phyloP scores from a whole-genome alignment of 106 monocot genomes.

The Agapanthus africanus region DNA sequence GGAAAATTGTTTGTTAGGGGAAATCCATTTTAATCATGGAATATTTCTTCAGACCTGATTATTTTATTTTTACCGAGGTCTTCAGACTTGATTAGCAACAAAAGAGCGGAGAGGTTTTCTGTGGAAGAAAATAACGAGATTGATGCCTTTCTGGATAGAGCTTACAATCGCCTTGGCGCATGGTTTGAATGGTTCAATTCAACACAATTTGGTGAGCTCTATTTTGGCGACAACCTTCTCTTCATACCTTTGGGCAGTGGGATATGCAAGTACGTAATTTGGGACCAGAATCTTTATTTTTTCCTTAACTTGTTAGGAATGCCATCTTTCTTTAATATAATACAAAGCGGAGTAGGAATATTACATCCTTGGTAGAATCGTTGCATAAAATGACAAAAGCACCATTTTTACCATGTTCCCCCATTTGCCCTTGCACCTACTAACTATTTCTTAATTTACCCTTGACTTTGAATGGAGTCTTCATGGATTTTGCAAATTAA shows the following conservation, averaged over 20 bases:
- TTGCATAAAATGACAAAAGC: no score
- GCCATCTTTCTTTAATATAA: no score
- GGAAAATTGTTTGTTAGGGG: background rate
- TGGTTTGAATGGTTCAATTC: conserved; percentile 96
- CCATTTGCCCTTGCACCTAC: no score
- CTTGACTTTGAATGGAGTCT: no score
- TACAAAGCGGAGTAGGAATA: no score
- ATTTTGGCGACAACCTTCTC: background rate
- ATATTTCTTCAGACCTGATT: no score
- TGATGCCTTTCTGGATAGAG: conserved; percentile 59
- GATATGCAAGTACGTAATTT: background rate
- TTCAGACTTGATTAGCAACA: conserved; percentile 53
- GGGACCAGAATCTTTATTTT: background rate
- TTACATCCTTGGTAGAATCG: no score
- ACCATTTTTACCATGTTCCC: no score
- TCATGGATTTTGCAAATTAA: no score
- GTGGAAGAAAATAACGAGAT: conserved; percentile 38
- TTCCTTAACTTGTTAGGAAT: no score
- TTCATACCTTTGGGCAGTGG: background rate
- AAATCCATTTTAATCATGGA: background rate
- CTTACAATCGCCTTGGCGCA: conserved; percentile 65
- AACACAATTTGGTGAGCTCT: conserved; percentile 70
- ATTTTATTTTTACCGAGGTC: no score
- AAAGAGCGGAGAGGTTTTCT: conserved; percentile 36
- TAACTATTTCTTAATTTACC: no score